These are phyloP conservation scores for Myrica gale DNA, from an alignment of 306 rosid species.

Conservation along the genomic window DNA sequence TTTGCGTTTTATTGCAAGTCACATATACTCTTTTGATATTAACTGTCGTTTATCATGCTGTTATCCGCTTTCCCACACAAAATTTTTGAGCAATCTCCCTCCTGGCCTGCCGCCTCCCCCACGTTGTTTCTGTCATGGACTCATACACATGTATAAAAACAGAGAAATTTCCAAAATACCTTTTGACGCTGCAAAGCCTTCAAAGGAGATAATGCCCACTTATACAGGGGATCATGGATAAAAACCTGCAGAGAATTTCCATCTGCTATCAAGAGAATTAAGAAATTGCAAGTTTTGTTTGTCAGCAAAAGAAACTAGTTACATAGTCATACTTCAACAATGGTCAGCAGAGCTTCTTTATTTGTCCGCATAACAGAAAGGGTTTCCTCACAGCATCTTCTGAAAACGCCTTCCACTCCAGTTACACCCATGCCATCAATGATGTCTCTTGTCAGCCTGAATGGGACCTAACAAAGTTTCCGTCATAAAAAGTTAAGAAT, in stretches of 20 bases:
- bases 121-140: too few species aligned
- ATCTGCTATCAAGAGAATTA: conserved; percentile 20
- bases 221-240: conserved; percentile 93
- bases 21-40: too few species aligned
- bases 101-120: too few species aligned
- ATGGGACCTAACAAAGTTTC: conserved; percentile 64
- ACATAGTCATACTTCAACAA: conserved; percentile 60
- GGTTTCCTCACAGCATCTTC: conserved; percentile 96
- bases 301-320: conserved; percentile 6
- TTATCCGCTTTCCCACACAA: too few species aligned
- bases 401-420: conserved; percentile 93
- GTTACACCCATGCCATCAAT: conserved; percentile 95
- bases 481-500: conserved; percentile 5
- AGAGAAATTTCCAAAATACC: conserved; percentile 41
- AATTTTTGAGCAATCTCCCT: too few species aligned
- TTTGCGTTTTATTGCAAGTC: too few species aligned
- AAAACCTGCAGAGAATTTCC: conserved; percentile 62
- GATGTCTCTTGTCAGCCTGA: conserved; percentile 88
- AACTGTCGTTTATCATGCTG: too few species aligned
- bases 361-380: conserved; percentile 92
- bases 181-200: conserved; percentile 98
- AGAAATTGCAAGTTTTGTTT: conserved; percentile 10
- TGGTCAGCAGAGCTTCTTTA: conserved; percentile 88
- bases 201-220: conserved; percentile 95
- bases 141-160: too few species aligned